These are phyloP conservation scores for Pisolithus albus DNA, from an alignment of 768 basidiomycete genomes.

Conservation along the genomic window DNA sequence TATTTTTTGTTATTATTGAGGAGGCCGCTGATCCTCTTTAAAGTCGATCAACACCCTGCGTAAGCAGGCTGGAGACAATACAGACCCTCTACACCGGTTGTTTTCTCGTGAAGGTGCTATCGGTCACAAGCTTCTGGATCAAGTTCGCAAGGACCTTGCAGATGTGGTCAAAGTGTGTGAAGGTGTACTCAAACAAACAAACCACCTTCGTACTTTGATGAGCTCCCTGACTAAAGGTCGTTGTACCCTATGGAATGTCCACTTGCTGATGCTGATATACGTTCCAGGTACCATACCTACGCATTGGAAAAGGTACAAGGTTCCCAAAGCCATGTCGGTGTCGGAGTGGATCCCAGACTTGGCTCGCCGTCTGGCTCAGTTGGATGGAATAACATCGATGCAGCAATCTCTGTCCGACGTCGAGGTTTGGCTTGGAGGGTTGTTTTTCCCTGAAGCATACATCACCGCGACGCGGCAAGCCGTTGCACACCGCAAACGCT, in stretches of 20 bases:
- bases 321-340: constrained; percentile 72
- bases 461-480: constrained; percentile 93
- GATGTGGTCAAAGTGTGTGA: constrained; percentile 81
- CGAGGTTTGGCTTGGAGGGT: constrained; percentile 86
- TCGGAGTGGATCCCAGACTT: constrained; percentile 84
- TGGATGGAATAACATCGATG: constrained; percentile 55
- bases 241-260: constrained; percentile 5
- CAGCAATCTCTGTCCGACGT: constrained; percentile 56
- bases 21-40: constrained; percentile 8
- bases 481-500: constrained; percentile 87
- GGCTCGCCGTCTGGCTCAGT: constrained; percentile 71
- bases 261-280: constrained; percentile 7
- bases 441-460: constrained; percentile 97
- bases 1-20: constrained; percentile 1
- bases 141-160: constrained; percentile 73
- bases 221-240: constrained; percentile 83
- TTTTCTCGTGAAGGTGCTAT: constrained; percentile 85
- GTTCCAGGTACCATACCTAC: constrained; percentile 73
- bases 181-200: constrained; percentile 90
- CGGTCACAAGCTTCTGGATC: constrained; percentile 69
- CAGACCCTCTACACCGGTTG: constrained; percentile 82
- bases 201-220: constrained; percentile 89
- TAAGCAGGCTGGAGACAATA: constrained; percentile 61
- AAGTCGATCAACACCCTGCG: constrained; percentile 61
- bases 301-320: constrained; percentile 89